These are phyloP conservation scores for Hanseniaspora taiwanica DNA, from an alignment of 805 yeast genomes.

Conservation along the genomic window DNA sequence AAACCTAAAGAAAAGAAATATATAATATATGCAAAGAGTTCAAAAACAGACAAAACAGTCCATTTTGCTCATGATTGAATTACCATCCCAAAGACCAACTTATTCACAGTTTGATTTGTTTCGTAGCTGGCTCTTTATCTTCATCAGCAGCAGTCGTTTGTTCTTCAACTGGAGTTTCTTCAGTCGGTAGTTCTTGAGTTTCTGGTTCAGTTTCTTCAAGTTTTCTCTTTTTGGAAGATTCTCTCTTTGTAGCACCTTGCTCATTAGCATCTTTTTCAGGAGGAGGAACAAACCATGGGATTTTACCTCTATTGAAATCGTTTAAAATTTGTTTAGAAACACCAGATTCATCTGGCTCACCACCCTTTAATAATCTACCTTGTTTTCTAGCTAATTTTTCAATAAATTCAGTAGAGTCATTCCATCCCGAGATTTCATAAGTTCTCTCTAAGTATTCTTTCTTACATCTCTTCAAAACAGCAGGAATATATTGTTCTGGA, in stretches of 20 bases:
- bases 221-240: slow-evolving; percentile 16
- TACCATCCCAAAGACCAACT: not conserved
- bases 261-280: slow-evolving; percentile 58
- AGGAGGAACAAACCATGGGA: slow-evolving; percentile 96
- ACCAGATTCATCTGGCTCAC: slow-evolving; percentile 93
- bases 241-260: slow-evolving; percentile 27
- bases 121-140: not conserved
- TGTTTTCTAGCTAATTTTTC: slow-evolving; percentile 86
- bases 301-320: slow-evolving; percentile 93
- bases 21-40: too few species aligned
- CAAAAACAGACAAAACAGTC: too few species aligned
- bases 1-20: too few species aligned
- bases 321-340: slow-evolving; percentile 81
- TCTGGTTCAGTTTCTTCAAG: slow-evolving; percentile 9
- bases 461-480: slow-evolving; percentile 72
- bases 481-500: slow-evolving; percentile 93
- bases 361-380: slow-evolving; percentile 90
- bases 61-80: too few species aligned
- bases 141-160: not conserved
- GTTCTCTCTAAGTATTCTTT: slow-evolving; percentile 87
- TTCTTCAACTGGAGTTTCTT: not conserved
- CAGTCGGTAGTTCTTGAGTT: not conserved
- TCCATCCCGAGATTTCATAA: slow-evolving; percentile 90
- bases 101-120: not conserved
- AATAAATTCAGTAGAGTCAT: slow-evolving; percentile 60